Percentiles rank a stretch among this genome's conserved stretches.
These are phyloP conservation scores for Cornus florida DNA, from an alignment of 148 eudicot genomes.

Conservation along the genomic window DNA sequence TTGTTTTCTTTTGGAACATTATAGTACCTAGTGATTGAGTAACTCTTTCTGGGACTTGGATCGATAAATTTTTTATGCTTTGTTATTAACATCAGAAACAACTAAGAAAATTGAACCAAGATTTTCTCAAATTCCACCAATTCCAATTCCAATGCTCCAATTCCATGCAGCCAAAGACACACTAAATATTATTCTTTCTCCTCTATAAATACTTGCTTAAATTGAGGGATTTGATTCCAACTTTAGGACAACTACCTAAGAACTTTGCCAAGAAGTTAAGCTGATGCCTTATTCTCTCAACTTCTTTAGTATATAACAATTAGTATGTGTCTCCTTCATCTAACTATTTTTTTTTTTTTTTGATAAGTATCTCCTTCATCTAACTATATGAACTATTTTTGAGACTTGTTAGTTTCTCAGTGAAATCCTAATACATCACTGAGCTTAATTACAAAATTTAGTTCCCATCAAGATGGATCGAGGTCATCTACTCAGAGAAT, in stretches of 20 bases:
- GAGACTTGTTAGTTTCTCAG: background rate
- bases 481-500: background rate
- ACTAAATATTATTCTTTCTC: background rate
- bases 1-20: too few relatives aligned
- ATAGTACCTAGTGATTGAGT: too few relatives aligned
- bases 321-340: background rate
- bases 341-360: background rate
- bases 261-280: background rate
- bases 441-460: background rate
- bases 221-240: background rate
- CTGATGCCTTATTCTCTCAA: background rate
- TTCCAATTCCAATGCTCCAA: too few relatives aligned
- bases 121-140: too few relatives aligned
- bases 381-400: too few relatives aligned
- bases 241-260: background rate
- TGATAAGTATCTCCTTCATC: too few relatives aligned
- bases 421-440: background rate
- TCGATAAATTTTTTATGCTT: too few relatives aligned
- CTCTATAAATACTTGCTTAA: too few relatives aligned
- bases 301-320: background rate
- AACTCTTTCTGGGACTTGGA: too few relatives aligned
- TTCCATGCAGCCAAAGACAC: too few relatives aligned
- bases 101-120: too few relatives aligned
- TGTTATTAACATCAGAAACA: too few relatives aligned
- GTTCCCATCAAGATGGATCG: background rate